Evolutionary conservation across 371 early-diverging fungal species (phyloP).

Genomic region (Massospora cicadina): DNA sequence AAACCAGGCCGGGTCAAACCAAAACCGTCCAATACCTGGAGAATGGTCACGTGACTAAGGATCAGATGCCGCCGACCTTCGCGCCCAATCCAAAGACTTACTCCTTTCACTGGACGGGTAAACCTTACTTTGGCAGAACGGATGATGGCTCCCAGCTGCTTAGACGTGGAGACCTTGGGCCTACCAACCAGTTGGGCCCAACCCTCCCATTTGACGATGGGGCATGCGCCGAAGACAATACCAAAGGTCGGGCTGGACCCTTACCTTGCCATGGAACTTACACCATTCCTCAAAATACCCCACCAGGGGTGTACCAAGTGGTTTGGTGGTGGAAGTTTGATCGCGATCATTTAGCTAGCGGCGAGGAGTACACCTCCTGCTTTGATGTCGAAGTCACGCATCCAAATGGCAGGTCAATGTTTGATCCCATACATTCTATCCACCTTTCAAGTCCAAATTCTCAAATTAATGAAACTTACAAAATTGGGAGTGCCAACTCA

Average conservation of each 20-base stretch:
- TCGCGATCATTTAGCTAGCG: slow-evolving; percentile 14
- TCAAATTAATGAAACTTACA: too few relatives aligned
- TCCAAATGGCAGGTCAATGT: background rate
- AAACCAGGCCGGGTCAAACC: slow-evolving; percentile 15
- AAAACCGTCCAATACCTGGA: slow-evolving; percentile 18
- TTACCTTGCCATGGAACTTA: slow-evolving; percentile 16
- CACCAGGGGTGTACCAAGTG: slow-evolving; percentile 18
- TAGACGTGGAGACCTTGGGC: slow-evolving; percentile 14
- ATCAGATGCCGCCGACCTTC: slow-evolving; percentile 13
- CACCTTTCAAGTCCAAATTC: too few relatives aligned
- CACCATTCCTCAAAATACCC: slow-evolving; percentile 13
- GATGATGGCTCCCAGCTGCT: slow-evolving; percentile 7
- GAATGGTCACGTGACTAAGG: slow-evolving; percentile 19
- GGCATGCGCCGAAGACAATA: slow-evolving; percentile 9
- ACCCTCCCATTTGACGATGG: slow-evolving; percentile 11
- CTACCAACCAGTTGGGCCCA: slow-evolving; percentile 12
- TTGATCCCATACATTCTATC: too few relatives aligned
- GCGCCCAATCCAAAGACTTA: slow-evolving; percentile 11
- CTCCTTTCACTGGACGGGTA: slow-evolving; percentile 13
- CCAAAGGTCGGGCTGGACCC: slow-evolving; percentile 1
- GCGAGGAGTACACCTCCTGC: slow-evolving; percentile 22
- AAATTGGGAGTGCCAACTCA: too few relatives aligned
- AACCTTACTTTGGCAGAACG: slow-evolving; percentile 15
- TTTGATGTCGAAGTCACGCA: slow-evolving; percentile 17
- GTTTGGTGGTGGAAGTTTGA: slow-evolving; percentile 25